Base-by-base conservation (phyloP, 345 rosid species). In the Pistacia atlantica region DNA sequence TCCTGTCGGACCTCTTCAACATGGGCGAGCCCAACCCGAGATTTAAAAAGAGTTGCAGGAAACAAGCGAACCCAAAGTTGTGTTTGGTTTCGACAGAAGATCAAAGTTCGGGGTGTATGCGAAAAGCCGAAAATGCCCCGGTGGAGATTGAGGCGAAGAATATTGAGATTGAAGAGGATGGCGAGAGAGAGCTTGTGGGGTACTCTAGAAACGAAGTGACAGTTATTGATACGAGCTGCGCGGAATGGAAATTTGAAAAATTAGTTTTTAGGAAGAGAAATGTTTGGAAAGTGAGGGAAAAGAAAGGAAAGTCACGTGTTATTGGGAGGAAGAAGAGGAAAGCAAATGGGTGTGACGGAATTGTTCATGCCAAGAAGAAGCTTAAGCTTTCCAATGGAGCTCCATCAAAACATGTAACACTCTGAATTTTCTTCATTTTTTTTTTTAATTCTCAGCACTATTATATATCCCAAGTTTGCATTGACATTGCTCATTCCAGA, bases 161-260 rank as follows among this genome's bases (percentile, higher is more conserved):
- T 86, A 73, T 68, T 42, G 46, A 42, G 46, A 42, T 42, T 42
- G 86, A 77, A 54, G 78, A 75, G 60, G 65, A 75, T 25, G 87
- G 81, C 31, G 91, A 90, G 75, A 82, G 75, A 79, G 96, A 85
- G 82, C 69, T 95, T 46, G 79, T 86, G 5, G 97, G 97, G 13
- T 96, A 86, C 74, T 92, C 99, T 71, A 92, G 90, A 82, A 92
- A 98, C 70, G 99, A 96, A 77, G 98, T 93, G 84, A 92, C 97
- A 4, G 94, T 96, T 56, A 96, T 96, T 14, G 99, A 96, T 76
- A 93, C 97, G 12, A 92, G 97, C 88, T 87, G 84, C 37, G 77
- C 79, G 42, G 85, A 75, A 74, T 96, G 99, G 99, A 96, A 96
- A 86, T 81, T 83, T 62, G 99, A 96, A 72, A 96, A 96, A 83